Base-by-base conservation (phyloP, 805 yeast genomes). In the Zygosaccharomyces lentus region DNA sequence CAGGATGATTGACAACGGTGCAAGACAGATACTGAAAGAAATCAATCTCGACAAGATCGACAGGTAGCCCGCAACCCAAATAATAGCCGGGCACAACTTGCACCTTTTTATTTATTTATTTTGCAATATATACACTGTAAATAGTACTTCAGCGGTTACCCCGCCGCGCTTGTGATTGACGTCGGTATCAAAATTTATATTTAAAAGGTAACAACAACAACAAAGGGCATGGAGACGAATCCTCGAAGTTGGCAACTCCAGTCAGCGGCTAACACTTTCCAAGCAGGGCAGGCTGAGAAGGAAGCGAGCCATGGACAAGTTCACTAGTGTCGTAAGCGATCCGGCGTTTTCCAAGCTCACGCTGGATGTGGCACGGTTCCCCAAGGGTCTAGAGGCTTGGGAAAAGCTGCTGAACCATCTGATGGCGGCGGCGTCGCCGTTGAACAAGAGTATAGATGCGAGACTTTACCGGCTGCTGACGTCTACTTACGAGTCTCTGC, bases 21-120 rank as follows among this genome's bases (percentile, higher is more conserved):
- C 96, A 10, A 87, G 84, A 64, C 71, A 69, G 45, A 91, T 91
- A 41, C 74, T 91, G 54, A 93, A 88, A 56, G 80, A 73, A 53
- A 87, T 91, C 54, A 86, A 88, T 59, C 80, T 81, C 55, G 82
- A 80, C 45, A 80, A 77, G 62, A 77, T 85, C 54, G 59, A 65
- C 26, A 65, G 66, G 56, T 59, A 43, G 5, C 21, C 8, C 5
- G 16, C 32, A 10, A 13, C 16, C n/a, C 15, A 29, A 29, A 6
- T n/a, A 6, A 13, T 8, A 8, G n/a, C 32, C n/a, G n/a, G 32
- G 15, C 13, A 29, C 7, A 29, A 12, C 16, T 29, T 29, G 15
- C n/a, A 29, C 16, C 32, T 12, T n/a, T 29, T 29, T n/a, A 29
- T n/a, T 29, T 13, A 12, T 29, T 19, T 19, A 19, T 19, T 19